phyloP scores from a whole-genome alignment of 2,329 filamentous ascomycete genomes.

The Dothistroma septosporum region DNA sequence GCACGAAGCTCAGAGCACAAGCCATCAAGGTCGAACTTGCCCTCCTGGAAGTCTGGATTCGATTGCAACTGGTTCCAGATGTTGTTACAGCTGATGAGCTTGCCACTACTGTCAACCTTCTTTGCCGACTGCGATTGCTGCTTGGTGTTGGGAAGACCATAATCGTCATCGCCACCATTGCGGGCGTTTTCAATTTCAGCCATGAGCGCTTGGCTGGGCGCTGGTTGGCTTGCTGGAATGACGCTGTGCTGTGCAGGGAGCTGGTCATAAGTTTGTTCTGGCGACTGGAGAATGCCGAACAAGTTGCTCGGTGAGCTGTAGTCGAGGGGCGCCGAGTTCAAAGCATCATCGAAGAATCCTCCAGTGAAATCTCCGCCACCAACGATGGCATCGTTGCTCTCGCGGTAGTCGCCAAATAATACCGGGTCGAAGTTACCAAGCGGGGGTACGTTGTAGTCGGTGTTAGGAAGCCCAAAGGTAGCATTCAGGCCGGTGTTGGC shows the following conservation, averaged over 20 bases:
- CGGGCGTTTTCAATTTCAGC: conserved; percentile 73
- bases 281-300: conserved; percentile 47
- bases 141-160: conserved; percentile 22
- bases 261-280: conserved; percentile 30
- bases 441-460: conserved; percentile 28
- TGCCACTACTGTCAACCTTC: conserved; percentile 35
- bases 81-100: conserved; percentile 78
- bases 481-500: conserved; percentile 19
- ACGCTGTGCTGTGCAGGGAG: conserved; percentile 8
- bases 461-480: conserved; percentile 19
- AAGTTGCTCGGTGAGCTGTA: conserved; percentile 75
- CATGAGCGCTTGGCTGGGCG: conserved; percentile 57
- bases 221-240: conserved; percentile 9
- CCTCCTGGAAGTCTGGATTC: conserved; percentile 81
- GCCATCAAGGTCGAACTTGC: conserved; percentile 89
- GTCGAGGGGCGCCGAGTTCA: conserved; percentile 48
- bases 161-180: conserved; percentile 64
- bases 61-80: conserved; percentile 91
- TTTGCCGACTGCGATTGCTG: conserved; percentile 10
- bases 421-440: conserved; percentile 82
- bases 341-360: conserved; percentile 69
- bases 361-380: conserved; percentile 65
- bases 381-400: conserved; percentile 78
- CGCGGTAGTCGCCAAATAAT: conserved; percentile 86
- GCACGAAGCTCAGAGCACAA: conserved; percentile 89